Base-by-base conservation (phyloP, 106 monocot genomes). In the Dendrobium officinale region DNA sequence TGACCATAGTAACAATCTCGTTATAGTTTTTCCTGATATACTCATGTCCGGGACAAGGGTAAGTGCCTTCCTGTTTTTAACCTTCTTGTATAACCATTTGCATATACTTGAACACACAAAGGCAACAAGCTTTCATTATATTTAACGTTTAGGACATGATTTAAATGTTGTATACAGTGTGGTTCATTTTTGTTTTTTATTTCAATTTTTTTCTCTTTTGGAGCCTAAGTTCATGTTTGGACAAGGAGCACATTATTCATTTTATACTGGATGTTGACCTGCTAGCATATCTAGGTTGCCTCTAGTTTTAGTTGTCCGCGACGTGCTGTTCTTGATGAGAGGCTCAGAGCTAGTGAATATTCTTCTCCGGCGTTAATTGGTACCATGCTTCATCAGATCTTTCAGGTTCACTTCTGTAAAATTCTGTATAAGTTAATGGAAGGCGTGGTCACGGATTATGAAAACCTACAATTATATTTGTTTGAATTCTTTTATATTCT, bases 381-480 rank as follows among this genome's bases (percentile, higher is more conserved):
- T 66, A 99, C 91, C 55, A 54, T 99, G 89, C 99, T 99, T 81
- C 99, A 99, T 89, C 99, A 99, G 82, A 87, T 99, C 22, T 99
- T 99, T 83, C 95, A 99, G 99, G 99, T 99, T 90, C 67, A n/a
- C 47, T 11, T 49, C 76, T 76, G 4, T 74, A 43, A 44, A 42
- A 42, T 29, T 42, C 0, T 70, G 29, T 37, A 15, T 33, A 70
- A 70, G 13, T 70, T 29, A 16, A 70, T 70, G 1, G 13, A 13
- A 11, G 37, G 37, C 9, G 2, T 72, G 15, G 27, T 44, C 44
- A 42, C 6, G 43, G 1, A 74, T 42, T 42, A 7, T 41, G 78
- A 41, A 48, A 29, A 78, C 17, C 37, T 51, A 45, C 73, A 70
- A 43, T 51, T 76, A 13, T 76, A 76, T 76, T 7, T 5, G 42